phyloP scores from a whole-genome alignment of 495 filamentous ascomycete species.

The Clavariopsis aquatica region DNA sequence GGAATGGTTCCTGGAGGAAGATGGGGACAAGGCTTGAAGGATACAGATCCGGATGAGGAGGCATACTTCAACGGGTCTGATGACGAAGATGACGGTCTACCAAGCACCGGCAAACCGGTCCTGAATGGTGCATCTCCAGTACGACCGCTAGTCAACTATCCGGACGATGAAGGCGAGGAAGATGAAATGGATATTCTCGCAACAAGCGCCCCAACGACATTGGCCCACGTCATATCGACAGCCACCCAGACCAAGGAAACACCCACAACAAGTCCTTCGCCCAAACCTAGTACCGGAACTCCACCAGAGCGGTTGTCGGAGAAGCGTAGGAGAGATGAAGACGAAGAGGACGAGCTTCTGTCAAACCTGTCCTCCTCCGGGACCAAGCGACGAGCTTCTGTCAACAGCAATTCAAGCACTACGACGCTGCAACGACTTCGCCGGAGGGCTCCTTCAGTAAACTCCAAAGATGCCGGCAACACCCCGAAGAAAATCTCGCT shows the following conservation, averaged over 20 bases:
- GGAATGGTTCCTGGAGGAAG: constrained; percentile 60
- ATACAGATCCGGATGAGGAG: constrained; percentile 85
- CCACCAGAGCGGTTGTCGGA: constrained; percentile 81
- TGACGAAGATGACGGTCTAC: constrained; percentile 64
- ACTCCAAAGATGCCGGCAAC: constrained; percentile 40
- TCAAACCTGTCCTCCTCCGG: constrained; percentile 43
- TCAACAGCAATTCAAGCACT: constrained; percentile 31
- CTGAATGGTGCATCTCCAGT: constrained; percentile 55
- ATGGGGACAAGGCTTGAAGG: constrained; percentile 71
- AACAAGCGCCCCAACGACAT: constrained; percentile 46
- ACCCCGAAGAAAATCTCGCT: constrained; percentile 43
- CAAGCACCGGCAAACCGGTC: constrained; percentile 32
- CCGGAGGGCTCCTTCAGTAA: constrained; percentile 37
- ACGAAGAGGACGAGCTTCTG: constrained; percentile 57
- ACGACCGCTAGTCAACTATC: constrained; percentile 87
- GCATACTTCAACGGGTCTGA: constrained; percentile 93
- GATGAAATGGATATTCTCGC: constrained; percentile 54
- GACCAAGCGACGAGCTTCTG: constrained; percentile 42
- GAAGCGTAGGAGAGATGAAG: constrained; percentile 88
- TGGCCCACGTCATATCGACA: constrained; percentile 20
- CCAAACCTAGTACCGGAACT: constrained; percentile 42
- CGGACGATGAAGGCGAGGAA: constrained; percentile 73
- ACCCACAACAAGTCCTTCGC: constrained; percentile 15
- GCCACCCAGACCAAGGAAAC: constrained; percentile 20
- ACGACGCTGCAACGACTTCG: constrained; percentile 35